These are phyloP conservation scores for Lipomyces oligophaga DNA, from an alignment of 805 yeast genomes.

Conservation along the genomic window DNA sequence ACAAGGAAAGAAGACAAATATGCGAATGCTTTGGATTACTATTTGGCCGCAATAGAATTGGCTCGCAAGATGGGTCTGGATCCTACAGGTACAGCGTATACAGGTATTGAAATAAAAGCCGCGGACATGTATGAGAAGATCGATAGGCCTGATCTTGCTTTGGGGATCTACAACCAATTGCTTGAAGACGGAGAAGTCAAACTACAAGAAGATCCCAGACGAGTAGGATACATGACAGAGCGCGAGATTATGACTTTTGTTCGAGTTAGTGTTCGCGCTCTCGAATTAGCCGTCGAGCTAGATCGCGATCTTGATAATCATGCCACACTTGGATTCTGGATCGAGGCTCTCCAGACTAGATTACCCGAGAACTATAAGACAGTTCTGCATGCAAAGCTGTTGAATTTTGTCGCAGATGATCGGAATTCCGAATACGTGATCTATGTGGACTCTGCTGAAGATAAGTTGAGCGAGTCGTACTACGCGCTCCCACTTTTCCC, in stretches of 20 bases:
- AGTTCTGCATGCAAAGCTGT: slow-evolving; percentile 1
- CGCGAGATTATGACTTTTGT: slow-evolving; percentile 61
- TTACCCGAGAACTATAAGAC: slow-evolving; percentile 13
- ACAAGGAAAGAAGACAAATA: slow-evolving; percentile 45
- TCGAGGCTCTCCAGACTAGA: slow-evolving; percentile 28
- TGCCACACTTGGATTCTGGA: slow-evolving; percentile 38
- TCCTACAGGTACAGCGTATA: slow-evolving; percentile 69
- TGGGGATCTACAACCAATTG: slow-evolving; percentile 62
- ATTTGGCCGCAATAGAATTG: slow-evolving; percentile 67
- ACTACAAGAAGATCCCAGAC: slow-evolving; percentile 42
- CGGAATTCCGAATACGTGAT: no score
- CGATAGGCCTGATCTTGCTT: slow-evolving; percentile 59
- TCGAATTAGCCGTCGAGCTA: slow-evolving; percentile 48
- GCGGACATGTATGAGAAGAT: slow-evolving; percentile 82
- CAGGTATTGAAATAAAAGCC: slow-evolving; percentile 82
- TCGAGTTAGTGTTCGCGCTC: slow-evolving; percentile 62
- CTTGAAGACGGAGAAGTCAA: slow-evolving; percentile 50
- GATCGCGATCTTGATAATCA: slow-evolving; percentile 52
- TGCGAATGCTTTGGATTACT: slow-evolving; percentile 62
- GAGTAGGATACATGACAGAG: slow-evolving; percentile 41
- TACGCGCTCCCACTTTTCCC: slow-evolving; percentile 14
- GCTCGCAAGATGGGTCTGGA: slow-evolving; percentile 56
- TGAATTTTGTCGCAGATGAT: slow-evolving; percentile 5
- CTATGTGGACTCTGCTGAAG: not conserved
- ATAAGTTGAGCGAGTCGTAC: not conserved